A percentile compares a stretch with the other conserved stretches of the same genome.
phyloP scores from a whole-genome alignment of 345 rosid species.

The Abelmoschus esculentus region DNA sequence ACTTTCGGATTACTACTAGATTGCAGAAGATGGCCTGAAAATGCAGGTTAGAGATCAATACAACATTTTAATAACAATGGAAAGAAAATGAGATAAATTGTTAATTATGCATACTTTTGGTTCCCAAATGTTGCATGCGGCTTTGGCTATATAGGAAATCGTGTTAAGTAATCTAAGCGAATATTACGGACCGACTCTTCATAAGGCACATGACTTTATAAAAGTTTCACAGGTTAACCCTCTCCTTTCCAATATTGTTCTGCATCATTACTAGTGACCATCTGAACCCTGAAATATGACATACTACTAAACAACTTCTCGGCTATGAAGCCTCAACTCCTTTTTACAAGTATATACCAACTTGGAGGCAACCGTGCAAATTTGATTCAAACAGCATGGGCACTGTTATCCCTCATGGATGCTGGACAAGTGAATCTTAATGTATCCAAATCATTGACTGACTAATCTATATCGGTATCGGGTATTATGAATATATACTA shows the following conservation, averaged over 20 bases:
- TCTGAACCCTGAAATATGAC: background rate
- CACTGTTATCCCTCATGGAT: constrained; percentile 35
- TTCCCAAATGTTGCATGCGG: constrained; percentile 60
- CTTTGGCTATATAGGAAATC: constrained; percentile 51
- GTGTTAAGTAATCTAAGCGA: constrained; percentile 31
- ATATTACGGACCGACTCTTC: constrained; percentile 41
- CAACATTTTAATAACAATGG: background rate
- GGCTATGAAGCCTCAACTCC: background rate
- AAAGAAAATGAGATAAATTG: background rate
- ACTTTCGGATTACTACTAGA: constrained; percentile 58
- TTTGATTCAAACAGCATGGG: constrained; percentile 53
- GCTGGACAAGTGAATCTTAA: constrained; percentile 26
- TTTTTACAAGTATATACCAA: constrained; percentile 30
- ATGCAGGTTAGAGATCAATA: constrained; percentile 33
- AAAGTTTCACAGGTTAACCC: constrained; percentile 52
- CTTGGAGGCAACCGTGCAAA: constrained; percentile 30
- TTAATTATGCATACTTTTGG: constrained; percentile 39
- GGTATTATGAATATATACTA: too few relatives aligned
- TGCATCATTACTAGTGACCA: background rate
- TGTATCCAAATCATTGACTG: too few relatives aligned
- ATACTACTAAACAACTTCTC: too few relatives aligned
- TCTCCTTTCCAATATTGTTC: background rate
- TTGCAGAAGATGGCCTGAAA: constrained; percentile 71
- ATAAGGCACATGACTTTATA: constrained; percentile 44
- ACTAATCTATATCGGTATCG: too few relatives aligned